Evolutionary conservation across 148 eudicot species (phyloP), one percentile per base, ranked within the genome.

Genomic region (Rhododendron mucronatum): DNA sequence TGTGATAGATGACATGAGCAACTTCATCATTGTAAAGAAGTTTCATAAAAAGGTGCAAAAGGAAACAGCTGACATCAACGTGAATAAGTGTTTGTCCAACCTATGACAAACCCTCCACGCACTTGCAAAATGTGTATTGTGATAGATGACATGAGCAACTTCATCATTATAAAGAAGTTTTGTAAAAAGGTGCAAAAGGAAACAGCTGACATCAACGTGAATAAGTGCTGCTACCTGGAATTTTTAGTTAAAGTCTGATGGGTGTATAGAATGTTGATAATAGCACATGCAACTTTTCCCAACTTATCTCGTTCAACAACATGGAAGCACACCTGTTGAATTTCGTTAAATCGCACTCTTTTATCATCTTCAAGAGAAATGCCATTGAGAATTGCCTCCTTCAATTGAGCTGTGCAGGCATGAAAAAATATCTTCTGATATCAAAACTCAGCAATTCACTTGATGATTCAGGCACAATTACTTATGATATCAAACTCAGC

Each of bases 361-460:
- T 93, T 93, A 83, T 93, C 95, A 91, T 94, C 98, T 85, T 94
- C 98, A 82, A 97, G 99, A 80, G 98, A 92, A 75, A 97, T 92
- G 87, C 99, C 99, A 89, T 87, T 91, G 3, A 97, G 92, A 86
- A 95, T 88, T 41, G 99, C 99, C 93, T 91, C 98, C 98, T 94
- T 95, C 69, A 95, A 85, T 91, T 91, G 92, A 82, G 94, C 99
- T 97, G 94, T 90, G 90, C 4, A 41, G 21, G 51, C 73, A 85
- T 65, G n/a, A 90, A 26, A 55, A 85, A 78, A 67, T 78, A 21
- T 45, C 61, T 20, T 48, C 4, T 20, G 41, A 81, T 59, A 80
- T 79, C 50, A 57, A 26, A 53, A 73, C 63, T 35, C 47, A 47
- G 78, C 13, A 20, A 4, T 77, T 57, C 45, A 80, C 23, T 23